Evolutionary conservation across 1,284 basidiomycete genomes (phyloP), one percentile per base, ranked within the genome.

Genomic region (Mycosarcoma mackinlayi): DNA sequence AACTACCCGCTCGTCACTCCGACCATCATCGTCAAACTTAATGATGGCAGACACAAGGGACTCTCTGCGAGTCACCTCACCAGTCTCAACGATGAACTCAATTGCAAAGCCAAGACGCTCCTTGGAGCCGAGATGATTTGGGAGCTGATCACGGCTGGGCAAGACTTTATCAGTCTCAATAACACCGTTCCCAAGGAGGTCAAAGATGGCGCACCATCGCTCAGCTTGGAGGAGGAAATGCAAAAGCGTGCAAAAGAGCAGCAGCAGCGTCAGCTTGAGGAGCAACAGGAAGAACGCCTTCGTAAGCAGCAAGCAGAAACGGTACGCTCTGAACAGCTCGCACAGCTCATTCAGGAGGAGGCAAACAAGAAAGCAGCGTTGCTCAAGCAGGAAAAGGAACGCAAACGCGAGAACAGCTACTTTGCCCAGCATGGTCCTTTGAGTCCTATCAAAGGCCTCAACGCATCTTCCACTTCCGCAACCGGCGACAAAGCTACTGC

Each of bases 51-150:
- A 5, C 76, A 69, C 25, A 65, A 56, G 13, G 78, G 76, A 2
- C 45, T 80, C 19, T 53, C 66, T 9, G 13, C 52, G 3, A 27
- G 45, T 24, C 62, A 79, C 13, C 41, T 78, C 7, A 28, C 33
- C 30, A 50, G 51, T 40, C 68, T 82, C 14, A 55, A 38, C 34
- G 63, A 55, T 31, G 59, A 59, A 33, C 59, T 82, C 45, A 57
- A 60, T 21, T 42, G 39, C 14, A 75, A 75, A 14, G 76, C 79
- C n/a, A 69, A 61, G 21, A 46, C 58, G 23, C 67, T 81, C 14
- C 39, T 81, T 4, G 82, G 81, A 19, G 67, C 76, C 11, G 82
- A 83, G 37, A 83, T 83, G 82, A 65, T 83, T 27, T 83, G 81
- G 76, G 82, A 83, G 60, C 69, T 83, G 28, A 76, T 81, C 45